Base-by-base conservation (phyloP, 495 filamentous ascomycete genomes). In the Podospora bellae-mahoneyi region DNA sequence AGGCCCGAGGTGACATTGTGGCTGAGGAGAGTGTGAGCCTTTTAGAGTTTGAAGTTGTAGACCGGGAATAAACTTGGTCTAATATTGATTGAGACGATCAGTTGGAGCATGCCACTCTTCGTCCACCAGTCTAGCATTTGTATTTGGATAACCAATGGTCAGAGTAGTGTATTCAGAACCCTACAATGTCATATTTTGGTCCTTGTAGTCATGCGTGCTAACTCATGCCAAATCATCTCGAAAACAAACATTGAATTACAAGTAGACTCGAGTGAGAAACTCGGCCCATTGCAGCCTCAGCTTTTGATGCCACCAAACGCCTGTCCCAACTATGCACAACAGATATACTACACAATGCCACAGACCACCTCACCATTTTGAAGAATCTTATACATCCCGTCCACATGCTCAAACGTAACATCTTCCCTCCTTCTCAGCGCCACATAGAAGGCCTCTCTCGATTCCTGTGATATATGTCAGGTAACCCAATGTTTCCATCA, bases 401-500 rank as follows among this genome's bases (percentile, higher is more conserved):
- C 65, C 23, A 69, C 62, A 68, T 74, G 74, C 57, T 71, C 60
- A 7, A 78, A 32, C 2, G 74, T 81, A 3, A 82, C 82, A 4
- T 77, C 77, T 2, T 71, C 69, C 71, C 84, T 89, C 65, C 91
- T 86, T 60, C 81, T 77, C 64, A 95, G 72, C 5, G 89, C 92
- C 48, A 98, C 88, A 71, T 97, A 97, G 73, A 89, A 99, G 2
- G 86, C 82, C 78, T 99, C 95, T 76, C 86, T 91, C 3, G 94
- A 97, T 84, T 97, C 94, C 95, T 98, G 34, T 32, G 4, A 5
- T 16, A 28, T 27, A 28, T 15, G 20, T 61, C 23, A 28, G 20
- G 2, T 27, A n/a, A 23, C 1, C 26, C 28, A 27, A 28, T 60
- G 30, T 32, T 61, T 30, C 26, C 59, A 7, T 7, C 30, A 7